Base-by-base conservation (phyloP, 768 basidiomycete genomes). In the Hydnum rufescens region DNA sequence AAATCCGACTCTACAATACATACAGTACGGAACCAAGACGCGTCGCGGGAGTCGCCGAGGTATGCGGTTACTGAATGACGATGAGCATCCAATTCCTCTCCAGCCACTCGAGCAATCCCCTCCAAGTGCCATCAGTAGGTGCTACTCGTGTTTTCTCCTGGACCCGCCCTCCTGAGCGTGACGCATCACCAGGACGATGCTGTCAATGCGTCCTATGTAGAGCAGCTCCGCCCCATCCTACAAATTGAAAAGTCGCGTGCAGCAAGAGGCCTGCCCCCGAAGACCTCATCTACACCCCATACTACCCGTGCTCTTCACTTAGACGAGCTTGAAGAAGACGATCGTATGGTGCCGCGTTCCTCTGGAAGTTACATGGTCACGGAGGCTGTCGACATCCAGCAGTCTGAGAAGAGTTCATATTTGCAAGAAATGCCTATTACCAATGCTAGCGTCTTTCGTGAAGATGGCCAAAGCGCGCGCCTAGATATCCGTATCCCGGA, bases 101-200 rank as follows among this genome's bases (percentile, higher is more conserved):
- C 5, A 75, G 75, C 54, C 80, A 82, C 60, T 79, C 80, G 8
- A 82, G 80, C 43, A 82, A 82, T 58, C 80, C 81, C 2, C 71
- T 82, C 29, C 78, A 83, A 58, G 73, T 74, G 22, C 68, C 74
- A 34, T 78, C 80, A 6, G n/a, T n/a, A n/a, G n/a, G n/a, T n/a
- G n/a, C n/a, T n/a, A n/a, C n/a, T n/a, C n/a, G n/a, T n/a, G 77
- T 75, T 30, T n/a, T n/a, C n/a, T n/a, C n/a, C n/a, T n/a, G n/a
- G n/a, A n/a, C n/a, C n/a, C n/a, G n/a, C n/a, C n/a, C n/a, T n/a
- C n/a, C n/a, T n/a, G n/a, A n/a, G n/a, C 74, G 36, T 77, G 79
- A 6, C n/a, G n/a, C n/a, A n/a, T n/a, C n/a, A n/a, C n/a, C n/a
- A n/a, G n/a, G 78, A 76, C 31, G 49, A 56, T 42, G 36, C 55